phyloP scores from a whole-genome alignment of 805 yeast genomes.

The Sungouiozyma intestinalis region DNA sequence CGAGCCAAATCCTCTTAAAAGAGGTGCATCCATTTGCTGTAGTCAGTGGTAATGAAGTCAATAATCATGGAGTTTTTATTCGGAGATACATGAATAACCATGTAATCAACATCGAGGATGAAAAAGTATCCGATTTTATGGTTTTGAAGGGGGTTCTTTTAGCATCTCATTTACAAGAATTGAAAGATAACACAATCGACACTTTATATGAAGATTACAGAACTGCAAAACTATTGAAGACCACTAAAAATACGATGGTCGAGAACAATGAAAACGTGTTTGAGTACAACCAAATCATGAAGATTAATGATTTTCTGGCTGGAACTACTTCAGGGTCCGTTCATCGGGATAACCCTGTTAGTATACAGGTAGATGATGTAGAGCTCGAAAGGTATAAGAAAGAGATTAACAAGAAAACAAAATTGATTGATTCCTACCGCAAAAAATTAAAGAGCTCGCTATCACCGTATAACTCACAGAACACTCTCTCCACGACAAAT shows the following conservation, averaged over 20 bases:
- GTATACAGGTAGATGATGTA: background rate
- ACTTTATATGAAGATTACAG: conserved; percentile 70
- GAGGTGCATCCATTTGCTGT: conserved; percentile 53
- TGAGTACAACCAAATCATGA: background rate
- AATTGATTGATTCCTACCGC: background rate
- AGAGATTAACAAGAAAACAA: background rate
- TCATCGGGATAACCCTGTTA: background rate
- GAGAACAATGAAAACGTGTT: background rate
- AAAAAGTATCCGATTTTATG: conserved; percentile 52
- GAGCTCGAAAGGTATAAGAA: background rate
- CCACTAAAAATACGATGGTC: background rate
- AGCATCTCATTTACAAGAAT: conserved; percentile 71
- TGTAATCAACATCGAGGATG: conserved; percentile 1
- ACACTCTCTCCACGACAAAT: background rate
- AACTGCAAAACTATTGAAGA: conserved; percentile 46
- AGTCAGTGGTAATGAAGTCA: conserved; percentile 40
- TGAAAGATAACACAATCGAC: conserved; percentile 71
- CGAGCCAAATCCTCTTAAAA: conserved; percentile 30
- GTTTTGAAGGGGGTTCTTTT: conserved; percentile 60
- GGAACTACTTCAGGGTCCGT: background rate
- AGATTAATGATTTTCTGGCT: background rate
- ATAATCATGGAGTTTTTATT: conserved; percentile 3
- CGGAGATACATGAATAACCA: background rate
- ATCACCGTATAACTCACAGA: background rate
- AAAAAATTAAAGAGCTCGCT: too few relatives aligned